These are phyloP conservation scores for Coprinellus micaceus DNA, from an alignment of 768 basidiomycete genomes.

Conservation along the genomic window DNA sequence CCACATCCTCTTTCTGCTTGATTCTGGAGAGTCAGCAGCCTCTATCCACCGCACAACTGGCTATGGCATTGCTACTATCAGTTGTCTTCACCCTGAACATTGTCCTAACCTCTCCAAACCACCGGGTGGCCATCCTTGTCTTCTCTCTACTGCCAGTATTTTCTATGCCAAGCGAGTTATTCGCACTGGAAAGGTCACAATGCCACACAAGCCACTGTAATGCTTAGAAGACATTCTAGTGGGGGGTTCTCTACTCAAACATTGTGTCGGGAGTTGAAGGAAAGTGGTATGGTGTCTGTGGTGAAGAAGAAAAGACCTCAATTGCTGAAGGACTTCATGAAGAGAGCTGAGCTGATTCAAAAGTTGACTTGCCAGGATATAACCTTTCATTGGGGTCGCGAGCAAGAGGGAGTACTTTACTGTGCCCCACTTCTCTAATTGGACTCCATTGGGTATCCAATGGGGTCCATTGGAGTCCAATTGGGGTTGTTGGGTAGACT, in stretches of 20 bases:
- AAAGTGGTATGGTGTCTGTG: too few species aligned
- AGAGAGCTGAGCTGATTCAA: slow-evolving; percentile 10
- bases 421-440: too few species aligned
- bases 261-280: too few species aligned
- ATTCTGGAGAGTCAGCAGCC: too few species aligned
- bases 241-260: too few species aligned
- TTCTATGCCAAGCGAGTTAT: slow-evolving; percentile 16
- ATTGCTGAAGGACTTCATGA: slow-evolving; percentile 23
- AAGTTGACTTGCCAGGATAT: slow-evolving; percentile 20
- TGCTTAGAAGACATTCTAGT: slow-evolving; percentile 16
- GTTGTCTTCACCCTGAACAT: background rate
- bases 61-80: too few species aligned
- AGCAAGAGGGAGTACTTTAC: background rate
- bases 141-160: background rate
- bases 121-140: background rate
- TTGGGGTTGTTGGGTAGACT: too few species aligned
- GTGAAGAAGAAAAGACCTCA: too few species aligned
- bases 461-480: too few species aligned
- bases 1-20: too few species aligned
- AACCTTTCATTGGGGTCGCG: background rate
- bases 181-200: slow-evolving; percentile 12
- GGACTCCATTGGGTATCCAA: too few species aligned
- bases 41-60: too few species aligned
- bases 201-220: slow-evolving; percentile 23
- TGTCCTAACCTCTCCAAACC: background rate